Percentiles rank a stretch among this genome's conserved stretches.
Conservation (phyloP, 2,329 filamentous ascomycete genomes). For the Pseudocercospora fijiensis region DNA sequence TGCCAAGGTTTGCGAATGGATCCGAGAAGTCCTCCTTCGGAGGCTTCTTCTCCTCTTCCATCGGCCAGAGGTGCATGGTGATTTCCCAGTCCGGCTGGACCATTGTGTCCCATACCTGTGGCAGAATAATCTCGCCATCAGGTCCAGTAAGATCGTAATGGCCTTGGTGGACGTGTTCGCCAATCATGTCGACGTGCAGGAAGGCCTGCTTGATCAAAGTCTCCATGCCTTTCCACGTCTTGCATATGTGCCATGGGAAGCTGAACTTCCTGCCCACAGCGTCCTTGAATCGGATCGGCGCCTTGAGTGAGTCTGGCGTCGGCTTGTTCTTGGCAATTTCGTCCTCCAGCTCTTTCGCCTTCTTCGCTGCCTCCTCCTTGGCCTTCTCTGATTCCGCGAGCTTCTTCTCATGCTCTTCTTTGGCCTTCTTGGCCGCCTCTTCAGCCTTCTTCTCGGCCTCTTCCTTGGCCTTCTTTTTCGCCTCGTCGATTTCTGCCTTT, state of each 20-base stretch:
- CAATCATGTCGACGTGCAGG: slow-evolving; percentile 48
- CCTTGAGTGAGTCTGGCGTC: slow-evolving; percentile 59
- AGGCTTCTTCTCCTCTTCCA: slow-evolving; percentile 35
- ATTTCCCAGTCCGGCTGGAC: slow-evolving; percentile 51
- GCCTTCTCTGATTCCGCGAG: slow-evolving; percentile 55
- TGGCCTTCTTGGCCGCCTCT: slow-evolving; percentile 49
- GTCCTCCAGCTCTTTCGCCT: slow-evolving; percentile 50
- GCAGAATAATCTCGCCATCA: slow-evolving; percentile 51
- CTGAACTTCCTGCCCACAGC: slow-evolving; percentile 88
- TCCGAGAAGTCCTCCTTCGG: slow-evolving; percentile 21
- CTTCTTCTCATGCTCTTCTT: slow-evolving; percentile 46
- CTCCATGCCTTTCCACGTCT: slow-evolving; percentile 58
- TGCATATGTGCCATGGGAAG: slow-evolving; percentile 83
- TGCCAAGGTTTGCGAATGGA: slow-evolving; percentile 20
- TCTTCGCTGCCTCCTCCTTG: slow-evolving; percentile 52
- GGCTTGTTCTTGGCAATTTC: slow-evolving; percentile 49
- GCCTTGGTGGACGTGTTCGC: slow-evolving; percentile 47
- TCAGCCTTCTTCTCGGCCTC: slow-evolving; percentile 46
- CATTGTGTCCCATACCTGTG: slow-evolving; percentile 51
- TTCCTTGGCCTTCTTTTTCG: slow-evolving; percentile 48
- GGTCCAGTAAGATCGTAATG: slow-evolving; percentile 52
- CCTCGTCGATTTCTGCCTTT: slow-evolving; percentile 44
- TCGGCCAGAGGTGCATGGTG: slow-evolving; percentile 53
- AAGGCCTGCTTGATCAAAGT: slow-evolving; percentile 52
- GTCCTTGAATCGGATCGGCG: slow-evolving; percentile 86